These are phyloP conservation scores for Parafenestella ontariensis DNA, from an alignment of 2,329 filamentous ascomycete species.

Conservation along the genomic window DNA sequence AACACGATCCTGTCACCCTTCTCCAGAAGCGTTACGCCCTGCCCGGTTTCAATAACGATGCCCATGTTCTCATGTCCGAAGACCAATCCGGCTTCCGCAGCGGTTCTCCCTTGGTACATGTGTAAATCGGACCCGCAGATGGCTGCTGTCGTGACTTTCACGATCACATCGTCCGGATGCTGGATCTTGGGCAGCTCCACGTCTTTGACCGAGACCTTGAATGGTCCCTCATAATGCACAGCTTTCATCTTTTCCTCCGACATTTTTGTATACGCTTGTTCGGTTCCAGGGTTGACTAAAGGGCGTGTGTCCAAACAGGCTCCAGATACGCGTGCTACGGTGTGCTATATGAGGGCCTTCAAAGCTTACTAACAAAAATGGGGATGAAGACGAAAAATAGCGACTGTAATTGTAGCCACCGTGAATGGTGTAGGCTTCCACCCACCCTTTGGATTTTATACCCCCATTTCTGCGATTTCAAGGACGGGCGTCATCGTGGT, in stretches of 20 bases:
- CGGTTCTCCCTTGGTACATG: slow-evolving; percentile 72
- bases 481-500: slow-evolving; percentile 24
- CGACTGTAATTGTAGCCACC: background rate
- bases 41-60: slow-evolving; percentile 61
- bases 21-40: slow-evolving; percentile 66
- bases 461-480: slow-evolving; percentile 4
- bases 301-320: slow-evolving; percentile 9
- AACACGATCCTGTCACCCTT: slow-evolving; percentile 70
- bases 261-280: slow-evolving; percentile 19
- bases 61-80: slow-evolving; percentile 71
- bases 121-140: slow-evolving; percentile 62
- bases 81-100: slow-evolving; percentile 67
- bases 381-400: background rate
- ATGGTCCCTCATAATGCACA: slow-evolving; percentile 68
- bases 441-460: slow-evolving; percentile 10
- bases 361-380: background rate
- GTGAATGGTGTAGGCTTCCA: background rate
- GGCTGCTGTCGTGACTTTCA: slow-evolving; percentile 70
- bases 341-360: slow-evolving; percentile 8
- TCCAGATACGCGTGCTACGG: too few relatives aligned
- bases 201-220: slow-evolving; percentile 68
- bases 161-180: slow-evolving; percentile 69
- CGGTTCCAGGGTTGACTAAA: slow-evolving; percentile 18
- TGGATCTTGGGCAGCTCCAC: slow-evolving; percentile 65
- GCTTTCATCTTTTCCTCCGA: slow-evolving; percentile 62